Evolutionary conservation across 768 basidiomycete species (phyloP), one percentile per base, ranked within the genome.

Genomic region (Boletales sp.): DNA sequence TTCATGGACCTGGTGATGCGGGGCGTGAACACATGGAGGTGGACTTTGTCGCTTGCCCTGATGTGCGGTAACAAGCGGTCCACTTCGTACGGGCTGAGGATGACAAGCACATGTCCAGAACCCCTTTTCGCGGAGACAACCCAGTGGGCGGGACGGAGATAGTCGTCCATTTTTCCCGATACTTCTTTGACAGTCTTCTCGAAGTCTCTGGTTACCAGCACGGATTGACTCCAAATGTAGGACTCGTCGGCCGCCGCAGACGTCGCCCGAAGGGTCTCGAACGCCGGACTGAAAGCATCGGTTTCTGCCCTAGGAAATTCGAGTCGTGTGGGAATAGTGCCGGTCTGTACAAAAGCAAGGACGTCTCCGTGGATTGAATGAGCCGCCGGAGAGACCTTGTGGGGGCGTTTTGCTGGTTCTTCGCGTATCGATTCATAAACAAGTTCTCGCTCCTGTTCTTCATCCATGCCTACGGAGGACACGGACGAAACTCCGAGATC

Each of bases 11-110:
- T 51, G 4, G 58, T 66, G 32, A 69, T 67, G 1, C 71, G 61
- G 9, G 76, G 72, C 1, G 74, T 56, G 55, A 77, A 78, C 2
- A 68, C 18, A 44, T 78, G 77, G 7, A 78, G 66, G 44, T 66
- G 62, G 1, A 75, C 70, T 6, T 46, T n/a, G 5, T 55, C 52
- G 56, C 63, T 67, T 39, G 42, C 33, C 12, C 66, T 65, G 50
- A 79, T 73, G 0, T 38, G 15, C 54, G 73, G 63, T 3, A 77
- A 54, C 14, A 75, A 61, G 8, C 39, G 39, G 39, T 75, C 64
- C n/a, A 61, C 74, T 58, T 79, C 75, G 37, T 57, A 57, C 1
- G 70, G 70, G 56, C 76, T 77, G 57, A 75, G 49, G 14, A 71
- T 49, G 25, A 78, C 62, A 14, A 74, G 57, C 25, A 42, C 25